Evolutionary conservation across 2,329 filamentous ascomycete species (phyloP), one percentile per base, ranked within the genome.

Genomic region (Colletotrichum theobromicola): DNA sequence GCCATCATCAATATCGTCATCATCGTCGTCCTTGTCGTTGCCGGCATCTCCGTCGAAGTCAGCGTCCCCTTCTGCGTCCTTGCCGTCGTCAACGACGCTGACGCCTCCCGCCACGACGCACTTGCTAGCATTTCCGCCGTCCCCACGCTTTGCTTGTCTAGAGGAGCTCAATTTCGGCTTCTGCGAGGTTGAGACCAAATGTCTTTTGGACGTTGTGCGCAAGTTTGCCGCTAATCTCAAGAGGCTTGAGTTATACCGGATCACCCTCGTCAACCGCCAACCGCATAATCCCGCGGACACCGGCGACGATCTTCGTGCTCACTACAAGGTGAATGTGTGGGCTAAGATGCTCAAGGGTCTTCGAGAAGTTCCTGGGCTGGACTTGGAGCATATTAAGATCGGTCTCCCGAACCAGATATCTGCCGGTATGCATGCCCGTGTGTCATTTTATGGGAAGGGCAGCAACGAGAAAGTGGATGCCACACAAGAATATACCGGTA

Each of bases 181-280:
- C 74, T 78, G 84, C 67, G 76, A 73, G 1, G 71, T 87, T 7
- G 71, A 81, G 1, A 68, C 79, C 0, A 15, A 76, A 0, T 72
- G 79, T 2, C 75, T 90, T 0, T 66, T 87, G 5, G 74, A 69
- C 1, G 60, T 89, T 6, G 76, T 85, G 55, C 62, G 71, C 42
- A 89, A 86, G 74, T 87, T 88, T 21, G 83, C 85, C 3, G 76
- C 84, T 3, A 87, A 84, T 0, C 82, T 92, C 2, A 79, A 83
- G 10, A 77, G 78, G 8, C 79, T 91, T 9, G 85, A 84, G 70
- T 78, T 91, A 0, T 88, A 88, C 79, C 87, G 84, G 58, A 77
- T 90, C 21, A 82, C 73, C 0, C 77, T 86, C 2, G 53, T 78
- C 7, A 26, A 21, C 34, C 46, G 32, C n/a, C 15, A 24, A 24